Base-by-base conservation (phyloP, 331 rosid genomes). In the Rosa hybrid region DNA sequence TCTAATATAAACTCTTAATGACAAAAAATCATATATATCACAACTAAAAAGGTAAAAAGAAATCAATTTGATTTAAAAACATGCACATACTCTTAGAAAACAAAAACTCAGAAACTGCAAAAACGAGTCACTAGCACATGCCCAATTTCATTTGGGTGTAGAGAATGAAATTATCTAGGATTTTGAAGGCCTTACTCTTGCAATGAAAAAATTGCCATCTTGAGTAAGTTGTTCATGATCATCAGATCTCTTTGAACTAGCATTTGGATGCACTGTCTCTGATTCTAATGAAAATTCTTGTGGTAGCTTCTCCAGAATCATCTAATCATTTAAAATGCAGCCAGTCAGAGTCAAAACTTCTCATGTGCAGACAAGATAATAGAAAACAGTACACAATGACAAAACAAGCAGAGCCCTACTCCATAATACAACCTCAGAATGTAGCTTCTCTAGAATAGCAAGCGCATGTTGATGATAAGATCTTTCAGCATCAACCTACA, bases 401-500 rank as follows among this genome's bases (percentile, higher is more conserved):
- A 60, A 64, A 42, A 82, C 71, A 73, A 64, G 78, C 81, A 80
- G 71, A 74, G 71, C 70, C n/a, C 65, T 59, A 69, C 38, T 21
- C 25, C 67, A 51, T 21, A 76, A 75, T 12, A 83, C 87, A 80
- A 94, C 97, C 98, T 92, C 98, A 38, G 91, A 79, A 78, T 91
- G 85, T 78, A 92, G 85, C 82, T 87, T 90, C 75, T 94, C 98
- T 74, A 94, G 81, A 86, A 90, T 79, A 76, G 79, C 79, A 88
- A 94, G 95, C 68, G 90, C 93, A 83, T 88, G 87, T 73, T 86
- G 92, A 83, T 94, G 98, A 87, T 86, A 92, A 63, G 89, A 76
- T 91, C 89, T 89, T 90, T 94, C 98, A 64, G 94, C 94, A 77
- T 92, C 87, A 48, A 92, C 97, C 98, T 94, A 83, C 77, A 84